phyloP scores from a whole-genome alignment of 192 early-diverging fungal genomes.

The Coemansia sp. region DNA sequence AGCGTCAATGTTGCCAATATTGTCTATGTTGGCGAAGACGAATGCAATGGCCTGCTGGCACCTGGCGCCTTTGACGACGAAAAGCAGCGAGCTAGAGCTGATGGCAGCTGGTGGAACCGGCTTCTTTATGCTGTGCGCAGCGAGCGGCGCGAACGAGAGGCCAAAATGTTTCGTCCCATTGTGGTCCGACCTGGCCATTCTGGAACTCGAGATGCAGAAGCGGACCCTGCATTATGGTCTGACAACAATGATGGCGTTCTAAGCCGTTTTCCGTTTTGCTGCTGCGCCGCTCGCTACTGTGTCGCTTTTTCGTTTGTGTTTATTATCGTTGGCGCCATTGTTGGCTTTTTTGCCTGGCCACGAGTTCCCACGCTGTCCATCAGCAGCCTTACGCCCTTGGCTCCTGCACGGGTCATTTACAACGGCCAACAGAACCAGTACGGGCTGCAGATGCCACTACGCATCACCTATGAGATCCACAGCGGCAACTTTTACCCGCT shows the following conservation, averaged over 20 bases:
- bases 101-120: slow-evolving; percentile 24
- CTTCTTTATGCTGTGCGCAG: slow-evolving; percentile 5
- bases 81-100: slow-evolving; percentile 32
- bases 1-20: background rate
- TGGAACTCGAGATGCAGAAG: background rate
- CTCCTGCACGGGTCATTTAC: slow-evolving; percentile 27
- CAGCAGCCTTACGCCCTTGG: slow-evolving; percentile 19
- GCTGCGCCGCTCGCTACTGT: slow-evolving; percentile 42
- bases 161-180: slow-evolving; percentile 25
- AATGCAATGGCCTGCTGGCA: slow-evolving; percentile 42
- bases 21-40: slow-evolving; percentile 10
- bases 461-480: slow-evolving; percentile 44
- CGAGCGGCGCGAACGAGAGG: slow-evolving; percentile 17
- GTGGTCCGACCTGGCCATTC: slow-evolving; percentile 15
- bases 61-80: slow-evolving; percentile 42
- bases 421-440: slow-evolving; percentile 19
- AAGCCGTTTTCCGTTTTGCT: slow-evolving; percentile 30
- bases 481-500: slow-evolving; percentile 53
- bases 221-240: background rate
- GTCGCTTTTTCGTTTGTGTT: slow-evolving; percentile 33
- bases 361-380: slow-evolving; percentile 43
- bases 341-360: slow-evolving; percentile 47
- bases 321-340: slow-evolving; percentile 20
- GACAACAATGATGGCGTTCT: slow-evolving; percentile 1
- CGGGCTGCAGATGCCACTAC: slow-evolving; percentile 38